Conservation (phyloP, 2,329 filamentous ascomycete species). For the Thielaviopsis euricoi region DNA sequence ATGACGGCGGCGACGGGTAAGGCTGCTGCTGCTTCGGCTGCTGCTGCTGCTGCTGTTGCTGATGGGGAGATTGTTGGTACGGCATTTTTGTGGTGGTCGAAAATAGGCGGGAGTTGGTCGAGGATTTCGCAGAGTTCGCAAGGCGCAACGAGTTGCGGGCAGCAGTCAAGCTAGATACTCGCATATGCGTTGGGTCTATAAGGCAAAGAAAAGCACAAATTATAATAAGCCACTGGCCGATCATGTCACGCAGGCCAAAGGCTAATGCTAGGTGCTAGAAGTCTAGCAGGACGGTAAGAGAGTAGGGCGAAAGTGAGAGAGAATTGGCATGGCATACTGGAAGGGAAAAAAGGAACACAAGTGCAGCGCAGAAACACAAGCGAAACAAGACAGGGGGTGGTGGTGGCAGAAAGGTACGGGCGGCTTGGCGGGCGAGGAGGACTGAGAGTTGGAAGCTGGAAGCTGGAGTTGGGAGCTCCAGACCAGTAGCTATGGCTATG, state of each 20-base stretch:
- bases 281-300: not conserved
- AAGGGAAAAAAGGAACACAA: not conserved
- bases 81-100: constrained; percentile 7
- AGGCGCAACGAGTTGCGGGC: constrained; percentile 13
- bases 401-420: not conserved
- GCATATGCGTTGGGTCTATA: constrained; percentile 12
- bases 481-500: too few relatives aligned
- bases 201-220: constrained; percentile 10
- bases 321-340: not conserved
- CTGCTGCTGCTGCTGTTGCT: not conserved
- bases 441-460: not conserved
- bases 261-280: not conserved
- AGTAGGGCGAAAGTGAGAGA: not conserved
- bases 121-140: constrained; percentile 1
- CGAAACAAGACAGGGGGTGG: not conserved
- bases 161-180: constrained; percentile 11
- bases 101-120: constrained; percentile 4
- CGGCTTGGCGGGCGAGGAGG: not conserved
- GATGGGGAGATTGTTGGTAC: not conserved
- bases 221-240: constrained; percentile 12
- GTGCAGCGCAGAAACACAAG: not conserved
- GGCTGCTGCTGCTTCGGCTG: not conserved
- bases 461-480: not conserved
- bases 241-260: constrained; percentile 7
- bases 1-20: not conserved